Evolutionary conservation across 1,139 yeast genomes (phyloP), one percentile per base, ranked within the genome.

Genomic region (Kodamaea sp.): DNA sequence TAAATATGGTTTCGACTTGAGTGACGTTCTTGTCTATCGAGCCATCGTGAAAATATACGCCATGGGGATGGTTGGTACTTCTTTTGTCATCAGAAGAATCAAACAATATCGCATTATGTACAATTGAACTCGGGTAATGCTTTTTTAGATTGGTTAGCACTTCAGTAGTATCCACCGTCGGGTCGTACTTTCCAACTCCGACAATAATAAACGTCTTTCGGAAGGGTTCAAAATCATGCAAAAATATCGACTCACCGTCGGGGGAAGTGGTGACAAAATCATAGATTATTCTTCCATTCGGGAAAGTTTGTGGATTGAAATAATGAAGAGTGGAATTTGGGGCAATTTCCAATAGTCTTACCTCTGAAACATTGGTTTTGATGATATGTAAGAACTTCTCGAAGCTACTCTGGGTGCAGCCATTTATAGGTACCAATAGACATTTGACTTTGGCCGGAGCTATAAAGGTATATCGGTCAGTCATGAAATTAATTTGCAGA

Each of bases 221-320:
- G 57, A 74, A 87, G 1, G 96, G 96, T 57, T 92, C 97, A 45
- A 90, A 80, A 57, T 90, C 97, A 47, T 85, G 87, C 35, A 90
- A 64, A 40, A 85, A 83, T 7, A 80, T 61, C 14, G 67, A 66
- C 33, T 81, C 86, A 15, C 70, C 66, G 39, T 83, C 87, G 9
- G 74, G 73, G 21, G 65, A 57, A 2, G 72, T 49, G 0, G 76
- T 59, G 15, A 57, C 61, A 44, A 80, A 78, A 37, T 83, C 83
- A 47, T 75, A 83, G 11, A 78, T 55, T 1, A 87, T 60, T 33
- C 82, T 64, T 0, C 97, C 97, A 32, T 74, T 73, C 1, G 97
- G 96, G 50, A 78, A 86, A 0, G 83, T 80, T 50, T 83, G 94
- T 1, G 97, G 97, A 47, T 86, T 85, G 65, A 89, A 89, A 66